Evolutionary conservation across 495 filamentous ascomycete species (phyloP).

Genomic region (Neurospora tetrasperma): DNA sequence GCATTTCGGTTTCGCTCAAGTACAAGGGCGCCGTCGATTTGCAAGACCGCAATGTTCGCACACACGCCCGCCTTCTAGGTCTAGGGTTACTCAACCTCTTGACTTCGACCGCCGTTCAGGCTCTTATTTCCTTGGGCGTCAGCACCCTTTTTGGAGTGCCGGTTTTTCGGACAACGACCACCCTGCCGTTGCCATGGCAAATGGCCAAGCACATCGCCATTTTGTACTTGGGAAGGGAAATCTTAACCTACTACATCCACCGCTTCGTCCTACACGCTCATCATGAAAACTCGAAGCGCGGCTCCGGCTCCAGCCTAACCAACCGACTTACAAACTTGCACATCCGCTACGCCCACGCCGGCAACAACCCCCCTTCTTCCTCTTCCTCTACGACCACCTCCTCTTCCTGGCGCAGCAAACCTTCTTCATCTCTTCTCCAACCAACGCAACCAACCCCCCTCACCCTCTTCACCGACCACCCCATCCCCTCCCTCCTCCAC

Average conservation of each 20-base stretch:
- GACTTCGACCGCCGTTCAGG: slow-evolving; percentile 47
- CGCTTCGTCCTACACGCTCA: slow-evolving; percentile 55
- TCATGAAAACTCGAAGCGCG: slow-evolving; percentile 6
- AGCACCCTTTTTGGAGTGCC: slow-evolving; percentile 11
- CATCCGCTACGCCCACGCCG: not conserved
- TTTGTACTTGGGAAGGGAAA: slow-evolving; percentile 47
- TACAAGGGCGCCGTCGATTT: slow-evolving; percentile 53
- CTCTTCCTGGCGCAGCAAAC: slow-evolving; percentile 59
- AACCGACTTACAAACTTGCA: slow-evolving; percentile 18
- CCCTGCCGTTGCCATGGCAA: slow-evolving; percentile 38
- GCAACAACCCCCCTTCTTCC: slow-evolving; percentile 14
- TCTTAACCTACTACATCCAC: slow-evolving; percentile 60
- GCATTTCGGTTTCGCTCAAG: slow-evolving; percentile 56
- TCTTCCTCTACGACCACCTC: slow-evolving; percentile 44
- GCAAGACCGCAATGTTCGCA: slow-evolving; percentile 43
- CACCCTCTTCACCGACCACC: slow-evolving; percentile 64
- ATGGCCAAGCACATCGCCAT: slow-evolving; percentile 55
- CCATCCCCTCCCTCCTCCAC: slow-evolving; percentile 56
- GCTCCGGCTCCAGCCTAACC: slow-evolving; percentile 9
- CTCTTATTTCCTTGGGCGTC: slow-evolving; percentile 31
- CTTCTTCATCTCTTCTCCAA: slow-evolving; percentile 36
- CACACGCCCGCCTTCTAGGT: slow-evolving; percentile 30
- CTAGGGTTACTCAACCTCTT: slow-evolving; percentile 58
- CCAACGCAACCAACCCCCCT: slow-evolving; percentile 18
- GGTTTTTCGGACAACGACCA: slow-evolving; percentile 33